Percentiles rank a stretch among this genome's conserved stretches.
These are phyloP conservation scores for Aspergillus coremiiformis DNA, from an alignment of 495 filamentous ascomycete genomes.

Conservation along the genomic window DNA sequence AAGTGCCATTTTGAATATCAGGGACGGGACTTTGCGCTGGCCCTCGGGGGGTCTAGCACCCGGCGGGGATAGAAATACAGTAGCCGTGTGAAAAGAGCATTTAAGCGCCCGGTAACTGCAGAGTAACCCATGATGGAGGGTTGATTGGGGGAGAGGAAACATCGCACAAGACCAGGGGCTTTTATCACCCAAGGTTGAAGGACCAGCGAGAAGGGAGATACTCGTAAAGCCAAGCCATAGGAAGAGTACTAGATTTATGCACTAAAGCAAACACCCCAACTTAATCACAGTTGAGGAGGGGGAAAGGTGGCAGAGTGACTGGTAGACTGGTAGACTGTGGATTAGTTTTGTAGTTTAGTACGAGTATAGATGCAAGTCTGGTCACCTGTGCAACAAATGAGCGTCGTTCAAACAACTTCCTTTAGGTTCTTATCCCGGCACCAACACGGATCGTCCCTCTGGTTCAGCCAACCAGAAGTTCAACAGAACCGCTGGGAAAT, in stretches of 20 bases:
- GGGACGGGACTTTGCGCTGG: constrained; percentile 13
- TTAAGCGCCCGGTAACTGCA: constrained; percentile 30
- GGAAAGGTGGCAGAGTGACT: not conserved
- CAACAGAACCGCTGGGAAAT: constrained; percentile 28
- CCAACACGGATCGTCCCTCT: constrained; percentile 27
- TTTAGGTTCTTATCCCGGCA: constrained; percentile 22
- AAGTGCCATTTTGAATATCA: constrained; percentile 40
- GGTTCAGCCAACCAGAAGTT: constrained; percentile 26
- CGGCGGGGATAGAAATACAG: constrained; percentile 4
- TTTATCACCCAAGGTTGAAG: constrained; percentile 7
- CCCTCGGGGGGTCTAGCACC: constrained; percentile 1
- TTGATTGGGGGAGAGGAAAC: constrained; percentile 24
- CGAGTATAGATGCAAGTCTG: constrained; percentile 22
- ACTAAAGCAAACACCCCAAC: constrained; percentile 26
- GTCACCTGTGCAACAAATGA: constrained; percentile 25
- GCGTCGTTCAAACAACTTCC: not conserved
- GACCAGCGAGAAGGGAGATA: constrained; percentile 5
- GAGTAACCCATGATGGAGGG: constrained; percentile 10
- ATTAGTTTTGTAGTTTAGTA: constrained; percentile 15
- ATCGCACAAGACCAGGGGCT: constrained; percentile 12
- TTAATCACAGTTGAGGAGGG: constrained; percentile 36
- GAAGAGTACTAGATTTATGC: constrained; percentile 22
- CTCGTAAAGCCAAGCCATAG: not conserved
- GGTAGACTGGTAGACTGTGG: no score
- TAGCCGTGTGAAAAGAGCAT: constrained; percentile 8